Base-by-base conservation (phyloP, 371 early-diverging fungal species). In the Lichtheimia ornata region DNA sequence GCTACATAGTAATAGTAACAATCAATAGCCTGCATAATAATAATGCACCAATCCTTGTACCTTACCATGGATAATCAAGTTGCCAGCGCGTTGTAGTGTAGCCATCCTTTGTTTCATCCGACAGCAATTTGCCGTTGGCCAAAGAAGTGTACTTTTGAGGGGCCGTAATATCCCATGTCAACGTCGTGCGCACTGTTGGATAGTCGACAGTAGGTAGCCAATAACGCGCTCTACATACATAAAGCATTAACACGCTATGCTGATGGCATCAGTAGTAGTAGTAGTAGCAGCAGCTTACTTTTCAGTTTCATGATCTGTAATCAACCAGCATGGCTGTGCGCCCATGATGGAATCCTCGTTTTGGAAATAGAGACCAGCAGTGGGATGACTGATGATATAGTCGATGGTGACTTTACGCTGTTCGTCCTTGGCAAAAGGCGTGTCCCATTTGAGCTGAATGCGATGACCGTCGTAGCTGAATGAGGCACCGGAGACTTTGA, bases 181-280 rank as follows among this genome's bases (percentile, higher is more conserved):
- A 61, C 6, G 80, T 76, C 4, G 84, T 77, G 22, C 87, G 60
- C 11, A 81, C 82, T 1, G 80, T 65, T 0, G 87, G 87, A 45
- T 63, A 80, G 58, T 87, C 84, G n/a, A 87, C 79, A 25, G 76
- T 77, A 0, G 87, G 80, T 17, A 87, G 67, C 87, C 87, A 87
- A 74, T 87, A 81, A 24, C 87, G 74, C 11, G 81, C 80, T 5
- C 84, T 75, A 60, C 43, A 69, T n/a, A 58, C 47, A 28, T 53
- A 35, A 57, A 5, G 58, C 22, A 1, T 62, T 28, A 17, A 17
- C 9, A n/a, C 9, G 55, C 0, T 55, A 18, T 28, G n/a, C 40
- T 42, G 18, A 17, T n/a, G 7, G 28, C 28, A 22, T 1, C 22
- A 22, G 22, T 22, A 22, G 5, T 18, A 13, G 44, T 24, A 56